phyloP scores from a whole-genome alignment of 2,329 filamentous ascomycete species.

The Dichotomopilus funicola region DNA sequence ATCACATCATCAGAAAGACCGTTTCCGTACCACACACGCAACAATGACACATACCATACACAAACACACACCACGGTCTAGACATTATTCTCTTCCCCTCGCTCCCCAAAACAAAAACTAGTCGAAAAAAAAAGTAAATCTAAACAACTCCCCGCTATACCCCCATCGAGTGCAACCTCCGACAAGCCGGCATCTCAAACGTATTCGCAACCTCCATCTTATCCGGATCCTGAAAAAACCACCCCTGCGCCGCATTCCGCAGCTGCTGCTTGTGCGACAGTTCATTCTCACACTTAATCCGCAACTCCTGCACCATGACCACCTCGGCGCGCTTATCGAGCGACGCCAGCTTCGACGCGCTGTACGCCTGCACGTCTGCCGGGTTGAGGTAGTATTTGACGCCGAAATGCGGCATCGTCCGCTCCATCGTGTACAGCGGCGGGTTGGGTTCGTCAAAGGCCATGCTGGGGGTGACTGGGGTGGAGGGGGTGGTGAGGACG shows the following conservation, averaged over 20 bases:
- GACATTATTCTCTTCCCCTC: neutral
- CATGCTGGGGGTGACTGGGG: constrained; percentile 59
- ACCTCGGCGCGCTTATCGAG: constrained; percentile 74
- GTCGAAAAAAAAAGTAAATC: no score
- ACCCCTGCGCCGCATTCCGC: constrained; percentile 74
- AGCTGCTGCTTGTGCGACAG: constrained; percentile 56
- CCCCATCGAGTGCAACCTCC: constrained; percentile 34
- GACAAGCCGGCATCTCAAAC: constrained; percentile 47
- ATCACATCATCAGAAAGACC: no score
- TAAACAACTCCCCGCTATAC: neutral
- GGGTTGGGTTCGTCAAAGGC: constrained; percentile 65
- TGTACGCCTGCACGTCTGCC: constrained; percentile 64
- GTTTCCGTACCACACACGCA: no score
- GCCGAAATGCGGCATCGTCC: constrained; percentile 62
- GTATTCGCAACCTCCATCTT: constrained; percentile 66
- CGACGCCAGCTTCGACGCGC: constrained; percentile 59
- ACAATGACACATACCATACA: neutral
- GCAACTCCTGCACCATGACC: constrained; percentile 61
- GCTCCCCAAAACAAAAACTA: neutral
- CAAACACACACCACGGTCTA: neutral
- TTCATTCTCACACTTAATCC: constrained; percentile 69
- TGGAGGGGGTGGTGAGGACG: constrained; percentile 36
- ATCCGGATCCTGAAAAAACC: constrained; percentile 75
- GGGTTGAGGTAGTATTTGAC: constrained; percentile 85
- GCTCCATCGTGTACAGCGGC: constrained; percentile 63